A percentile compares a stretch with the other conserved stretches of the same genome.
Evolutionary conservation across 2,329 filamentous ascomycete species (phyloP).

Genomic region (Calonectria pseudoturangicola): DNA sequence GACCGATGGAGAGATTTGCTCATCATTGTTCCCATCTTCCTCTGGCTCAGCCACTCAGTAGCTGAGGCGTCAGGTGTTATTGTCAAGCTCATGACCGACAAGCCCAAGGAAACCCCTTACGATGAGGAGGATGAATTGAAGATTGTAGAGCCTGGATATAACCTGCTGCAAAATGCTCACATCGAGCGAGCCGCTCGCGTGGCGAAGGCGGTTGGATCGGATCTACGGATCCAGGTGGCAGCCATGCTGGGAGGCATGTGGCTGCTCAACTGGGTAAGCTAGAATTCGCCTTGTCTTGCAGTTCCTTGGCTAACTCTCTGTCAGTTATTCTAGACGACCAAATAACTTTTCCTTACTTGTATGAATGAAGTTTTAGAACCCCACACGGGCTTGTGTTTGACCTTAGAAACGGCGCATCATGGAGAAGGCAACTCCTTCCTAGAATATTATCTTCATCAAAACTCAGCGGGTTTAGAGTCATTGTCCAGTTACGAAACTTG

Average conservation of each 20-base stretch:
- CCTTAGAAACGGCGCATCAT: conserved; percentile 39
- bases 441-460: conserved; percentile 27
- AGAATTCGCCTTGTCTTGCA: background rate
- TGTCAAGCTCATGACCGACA: conserved; percentile 51
- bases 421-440: conserved; percentile 31
- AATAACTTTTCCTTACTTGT: conserved; percentile 26
- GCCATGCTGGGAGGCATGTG: conserved; percentile 48
- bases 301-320: too few species aligned
- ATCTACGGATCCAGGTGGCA: conserved; percentile 42
- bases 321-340: conserved; percentile 45
- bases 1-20: conserved; percentile 54
- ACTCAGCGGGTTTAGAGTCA: conserved; percentile 37
- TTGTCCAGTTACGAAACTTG: conserved; percentile 39
- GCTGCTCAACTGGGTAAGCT: conserved; percentile 53
- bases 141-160: conserved; percentile 47
- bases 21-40: conserved; percentile 54
- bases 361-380: conserved; percentile 22
- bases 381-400: conserved; percentile 24
- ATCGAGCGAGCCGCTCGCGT: conserved; percentile 25
- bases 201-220: conserved; percentile 26
- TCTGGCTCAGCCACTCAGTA: conserved; percentile 55
- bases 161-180: conserved; percentile 32
- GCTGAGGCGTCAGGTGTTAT: conserved; percentile 52
- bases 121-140: conserved; percentile 47
- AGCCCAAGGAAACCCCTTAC: conserved; percentile 35